Conservation (phyloP, 768 basidiomycete genomes). For the Rhodosporidiobolus sp. region DNA sequence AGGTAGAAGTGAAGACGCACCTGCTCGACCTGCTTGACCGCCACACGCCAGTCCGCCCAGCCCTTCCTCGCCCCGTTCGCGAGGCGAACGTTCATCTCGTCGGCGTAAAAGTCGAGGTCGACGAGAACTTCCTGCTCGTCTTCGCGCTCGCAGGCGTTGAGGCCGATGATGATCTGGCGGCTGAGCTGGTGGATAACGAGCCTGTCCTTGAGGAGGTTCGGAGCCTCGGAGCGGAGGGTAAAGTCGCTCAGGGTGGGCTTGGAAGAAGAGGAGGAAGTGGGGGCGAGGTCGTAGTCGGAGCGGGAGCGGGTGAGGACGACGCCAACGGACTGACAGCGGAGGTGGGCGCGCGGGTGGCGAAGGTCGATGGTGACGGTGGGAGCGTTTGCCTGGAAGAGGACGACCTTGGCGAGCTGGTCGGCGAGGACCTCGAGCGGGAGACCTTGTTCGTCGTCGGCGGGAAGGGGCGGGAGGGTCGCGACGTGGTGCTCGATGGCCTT, state of each 20-base stretch:
- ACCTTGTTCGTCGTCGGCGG: background rate
- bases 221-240: background rate
- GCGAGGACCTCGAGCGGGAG: conserved; percentile 56
- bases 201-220: conserved; percentile 1
- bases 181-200: conserved; percentile 54
- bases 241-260: background rate
- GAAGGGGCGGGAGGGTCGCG: background rate
- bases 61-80: conserved; percentile 41
- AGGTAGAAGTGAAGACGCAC: conserved; percentile 1
- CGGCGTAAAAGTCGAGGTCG: conserved; percentile 50
- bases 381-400: conserved; percentile 46
- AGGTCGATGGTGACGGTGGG: conserved; percentile 54
- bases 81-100: conserved; percentile 49
- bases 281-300: conserved; percentile 6
- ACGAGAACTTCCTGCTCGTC: conserved; percentile 63
- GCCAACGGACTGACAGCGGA: conserved; percentile 56
- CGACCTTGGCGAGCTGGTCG: conserved; percentile 51
- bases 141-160: conserved; percentile 64
- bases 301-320: conserved; percentile 48
- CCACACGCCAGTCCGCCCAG: conserved; percentile 20
- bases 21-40: conserved; percentile 24
- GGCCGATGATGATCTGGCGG: conserved; percentile 62
- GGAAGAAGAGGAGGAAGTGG: background rate
- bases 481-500: conserved; percentile 55
- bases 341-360: conserved; percentile 56